Evolutionary conservation across 2,329 filamentous ascomycete species (phyloP).

Genomic region (Aschersonia sp.): DNA sequence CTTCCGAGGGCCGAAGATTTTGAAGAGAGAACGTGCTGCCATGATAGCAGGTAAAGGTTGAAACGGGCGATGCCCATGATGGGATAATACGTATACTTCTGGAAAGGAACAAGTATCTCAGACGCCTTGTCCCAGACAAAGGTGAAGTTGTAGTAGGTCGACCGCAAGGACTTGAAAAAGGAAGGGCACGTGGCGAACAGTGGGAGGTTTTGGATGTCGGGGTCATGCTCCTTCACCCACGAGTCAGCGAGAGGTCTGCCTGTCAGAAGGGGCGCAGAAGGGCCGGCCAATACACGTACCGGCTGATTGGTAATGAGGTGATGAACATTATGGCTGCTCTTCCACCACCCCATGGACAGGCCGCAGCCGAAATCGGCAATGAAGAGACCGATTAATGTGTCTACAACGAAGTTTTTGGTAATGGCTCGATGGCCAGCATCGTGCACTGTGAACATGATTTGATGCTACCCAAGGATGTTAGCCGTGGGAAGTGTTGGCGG

Average conservation of each 20-base stretch:
- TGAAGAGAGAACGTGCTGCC: constrained; percentile 45
- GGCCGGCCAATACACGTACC: constrained; percentile 10
- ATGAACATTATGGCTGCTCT: constrained; percentile 54
- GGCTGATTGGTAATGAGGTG: constrained; percentile 52
- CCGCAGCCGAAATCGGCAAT: constrained; percentile 52
- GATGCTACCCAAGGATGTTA: constrained; percentile 30
- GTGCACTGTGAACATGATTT: constrained; percentile 55
- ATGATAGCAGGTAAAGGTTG: constrained; percentile 56
- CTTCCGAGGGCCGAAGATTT: constrained; percentile 39
- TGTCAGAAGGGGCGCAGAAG: neutral
- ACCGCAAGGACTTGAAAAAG: constrained; percentile 49
- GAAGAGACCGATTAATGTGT: constrained; percentile 47
- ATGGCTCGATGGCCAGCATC: constrained; percentile 51
- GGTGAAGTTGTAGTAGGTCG: constrained; percentile 50
- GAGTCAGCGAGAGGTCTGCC: neutral
- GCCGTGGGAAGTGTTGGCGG: neutral
- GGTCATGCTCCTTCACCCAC: constrained; percentile 33
- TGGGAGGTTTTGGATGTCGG: constrained; percentile 51
- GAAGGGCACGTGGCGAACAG: constrained; percentile 52
- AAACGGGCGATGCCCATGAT: constrained; percentile 54
- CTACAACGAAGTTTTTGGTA: constrained; percentile 40
- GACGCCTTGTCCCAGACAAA: constrained; percentile 49
- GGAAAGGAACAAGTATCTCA: constrained; percentile 43
- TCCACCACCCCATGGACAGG: constrained; percentile 55
- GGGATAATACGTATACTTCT: constrained; percentile 56